These are phyloP conservation scores for Saccharomycopsis synnaedendra DNA, from an alignment of 805 yeast species.

Conservation along the genomic window DNA sequence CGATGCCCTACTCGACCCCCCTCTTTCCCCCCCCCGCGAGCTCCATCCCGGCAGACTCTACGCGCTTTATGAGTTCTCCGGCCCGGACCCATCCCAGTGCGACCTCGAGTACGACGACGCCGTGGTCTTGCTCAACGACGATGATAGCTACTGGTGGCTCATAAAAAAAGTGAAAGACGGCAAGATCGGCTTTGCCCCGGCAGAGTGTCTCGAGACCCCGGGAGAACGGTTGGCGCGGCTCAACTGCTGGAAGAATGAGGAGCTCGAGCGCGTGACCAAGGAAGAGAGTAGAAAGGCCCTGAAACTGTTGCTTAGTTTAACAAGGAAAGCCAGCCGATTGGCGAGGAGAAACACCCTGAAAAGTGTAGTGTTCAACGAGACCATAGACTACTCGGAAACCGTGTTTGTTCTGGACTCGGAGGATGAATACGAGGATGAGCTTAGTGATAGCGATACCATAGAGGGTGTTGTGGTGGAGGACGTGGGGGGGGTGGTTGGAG, in stretches of 20 bases:
- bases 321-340: constrained; percentile 5
- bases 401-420: constrained; percentile 12
- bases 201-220: constrained; percentile 86
- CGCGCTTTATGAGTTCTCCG: constrained; percentile 78
- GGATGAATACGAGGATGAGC: constrained; percentile 1
- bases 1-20: constrained; percentile 19
- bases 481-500: not conserved
- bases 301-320: constrained; percentile 6
- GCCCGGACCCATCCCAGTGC: constrained; percentile 91
- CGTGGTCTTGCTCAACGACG: constrained; percentile 72
- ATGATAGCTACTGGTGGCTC: constrained; percentile 96
- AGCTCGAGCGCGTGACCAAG: constrained; percentile 29
- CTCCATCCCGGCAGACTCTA: constrained; percentile 75
- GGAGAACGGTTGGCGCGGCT: constrained; percentile 84
- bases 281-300: constrained; percentile 10
- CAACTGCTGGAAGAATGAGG: constrained; percentile 88
- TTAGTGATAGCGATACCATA: constrained; percentile 2
- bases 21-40: constrained; percentile 58
- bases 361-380: constrained; percentile 12
- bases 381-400: constrained; percentile 11
- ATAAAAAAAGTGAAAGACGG: constrained; percentile 50
- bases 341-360: constrained; percentile 1
- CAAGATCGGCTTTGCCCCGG: constrained; percentile 90
- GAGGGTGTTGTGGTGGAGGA: constrained; percentile 2
- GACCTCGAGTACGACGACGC: constrained; percentile 71